Percentiles rank a stretch among this genome's conserved stretches.
These are phyloP conservation scores for Colletotrichum theobromicola DNA, from an alignment of 2,329 filamentous ascomycete genomes.

Conservation along the genomic window DNA sequence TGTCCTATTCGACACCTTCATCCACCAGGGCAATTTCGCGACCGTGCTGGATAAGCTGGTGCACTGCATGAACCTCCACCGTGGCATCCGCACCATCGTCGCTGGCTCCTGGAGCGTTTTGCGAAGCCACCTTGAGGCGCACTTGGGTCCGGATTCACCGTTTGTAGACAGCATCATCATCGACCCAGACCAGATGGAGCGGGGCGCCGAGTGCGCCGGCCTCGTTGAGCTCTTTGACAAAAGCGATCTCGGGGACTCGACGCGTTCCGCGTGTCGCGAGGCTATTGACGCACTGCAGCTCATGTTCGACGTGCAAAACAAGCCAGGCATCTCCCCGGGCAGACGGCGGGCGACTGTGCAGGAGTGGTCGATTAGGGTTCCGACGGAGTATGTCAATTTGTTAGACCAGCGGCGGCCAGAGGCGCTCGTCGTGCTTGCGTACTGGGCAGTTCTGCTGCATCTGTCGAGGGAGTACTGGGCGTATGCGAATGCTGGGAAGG, in stretches of 20 bases:
- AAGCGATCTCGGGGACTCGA: constrained; percentile 15
- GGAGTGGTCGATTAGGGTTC: constrained; percentile 39
- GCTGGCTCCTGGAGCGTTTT: neutral
- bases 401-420: constrained; percentile 41
- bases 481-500: constrained; percentile 33
- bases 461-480: constrained; percentile 36
- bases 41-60: constrained; percentile 44
- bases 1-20: constrained; percentile 47
- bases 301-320: constrained; percentile 29
- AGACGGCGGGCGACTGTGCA: constrained; percentile 27
- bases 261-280: constrained; percentile 23
- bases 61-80: constrained; percentile 45
- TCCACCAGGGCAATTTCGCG: neutral
- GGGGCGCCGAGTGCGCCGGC: constrained; percentile 29
- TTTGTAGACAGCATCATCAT: neutral
- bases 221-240: constrained; percentile 24
- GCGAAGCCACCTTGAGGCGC: neutral
- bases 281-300: constrained; percentile 33
- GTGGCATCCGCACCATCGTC: constrained; percentile 45
- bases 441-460: constrained; percentile 49
- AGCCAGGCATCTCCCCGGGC: neutral
- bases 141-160: neutral
- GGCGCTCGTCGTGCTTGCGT: constrained; percentile 42
- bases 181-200: neutral
- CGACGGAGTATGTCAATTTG: constrained; percentile 37